These are phyloP conservation scores for Sporothrix mexicana DNA, from an alignment of 2,329 filamentous ascomycete genomes.

Conservation along the genomic window DNA sequence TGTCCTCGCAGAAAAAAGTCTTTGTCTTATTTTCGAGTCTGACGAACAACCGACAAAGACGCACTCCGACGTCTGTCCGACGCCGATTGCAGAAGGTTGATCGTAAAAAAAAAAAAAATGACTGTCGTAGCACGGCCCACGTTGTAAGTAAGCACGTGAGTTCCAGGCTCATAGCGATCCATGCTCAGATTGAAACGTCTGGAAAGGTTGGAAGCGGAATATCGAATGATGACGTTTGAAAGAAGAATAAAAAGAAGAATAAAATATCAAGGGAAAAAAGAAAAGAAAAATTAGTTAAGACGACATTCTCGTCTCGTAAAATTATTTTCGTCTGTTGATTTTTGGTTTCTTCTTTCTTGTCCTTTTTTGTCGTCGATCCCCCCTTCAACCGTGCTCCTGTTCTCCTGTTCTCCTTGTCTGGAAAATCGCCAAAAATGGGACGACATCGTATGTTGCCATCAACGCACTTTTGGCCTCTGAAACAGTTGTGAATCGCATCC, in stretches of 20 bases:
- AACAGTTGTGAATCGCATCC: constrained; percentile 33
- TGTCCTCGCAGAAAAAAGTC: not conserved
- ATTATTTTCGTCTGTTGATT: not conserved
- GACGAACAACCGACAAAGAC: not conserved
- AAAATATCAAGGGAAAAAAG: too few relatives aligned
- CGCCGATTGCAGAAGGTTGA: not conserved
- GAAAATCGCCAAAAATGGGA: constrained; percentile 24
- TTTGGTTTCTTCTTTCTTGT: not conserved
- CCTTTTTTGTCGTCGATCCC: not conserved
- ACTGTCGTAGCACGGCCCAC: too few relatives aligned
- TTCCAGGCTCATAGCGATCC: not conserved
- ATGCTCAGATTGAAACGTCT: not conserved
- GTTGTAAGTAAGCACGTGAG: not conserved
- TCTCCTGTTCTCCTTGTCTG: not conserved
- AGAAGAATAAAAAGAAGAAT: not conserved
- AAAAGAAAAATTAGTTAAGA: too few relatives aligned
- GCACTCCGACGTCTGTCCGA: not conserved
- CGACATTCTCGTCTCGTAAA: too few relatives aligned
- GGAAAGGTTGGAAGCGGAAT: not conserved
- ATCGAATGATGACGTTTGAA: not conserved
- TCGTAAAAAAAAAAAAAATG: not conserved
- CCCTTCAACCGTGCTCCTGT: not conserved
- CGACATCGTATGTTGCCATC: constrained; percentile 35
- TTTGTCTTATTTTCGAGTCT: not conserved
- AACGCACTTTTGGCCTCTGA: constrained; percentile 30